Percentiles rank a stretch among this genome's conserved stretches.
phyloP scores from a whole-genome alignment of 2,329 filamentous ascomycete species.

The Penicillium sp. region DNA sequence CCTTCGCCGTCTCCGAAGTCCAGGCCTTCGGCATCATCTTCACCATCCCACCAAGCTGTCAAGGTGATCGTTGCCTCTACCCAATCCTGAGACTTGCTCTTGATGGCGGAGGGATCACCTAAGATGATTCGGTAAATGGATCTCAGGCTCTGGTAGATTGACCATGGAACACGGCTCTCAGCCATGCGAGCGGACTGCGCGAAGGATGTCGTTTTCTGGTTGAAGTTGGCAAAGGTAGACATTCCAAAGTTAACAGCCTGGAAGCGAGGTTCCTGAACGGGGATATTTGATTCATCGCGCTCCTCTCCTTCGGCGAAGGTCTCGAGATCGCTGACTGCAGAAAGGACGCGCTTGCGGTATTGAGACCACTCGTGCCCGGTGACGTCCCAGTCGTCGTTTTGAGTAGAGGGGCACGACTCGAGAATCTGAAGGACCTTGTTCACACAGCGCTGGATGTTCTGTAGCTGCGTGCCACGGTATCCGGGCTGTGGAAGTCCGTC shows the following conservation, averaged over 20 bases:
- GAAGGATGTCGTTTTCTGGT: constrained; percentile 59
- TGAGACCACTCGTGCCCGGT: constrained; percentile 79
- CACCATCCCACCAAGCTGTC: constrained; percentile 90
- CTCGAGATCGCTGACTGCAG: constrained; percentile 69
- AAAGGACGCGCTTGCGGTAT: constrained; percentile 74
- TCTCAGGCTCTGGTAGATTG: constrained; percentile 82
- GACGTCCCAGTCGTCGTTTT: constrained; percentile 74
- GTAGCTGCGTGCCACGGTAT: constrained; percentile 75
- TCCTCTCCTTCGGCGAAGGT: constrained; percentile 77
- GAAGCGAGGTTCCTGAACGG: constrained; percentile 47
- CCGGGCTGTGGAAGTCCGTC: constrained; percentile 65
- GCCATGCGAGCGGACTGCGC: constrained; percentile 70
- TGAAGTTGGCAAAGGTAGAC: constrained; percentile 36
- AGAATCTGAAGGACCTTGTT: constrained; percentile 70
- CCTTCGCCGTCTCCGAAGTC: constrained; percentile 25
- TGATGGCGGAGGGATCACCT: constrained; percentile 73
- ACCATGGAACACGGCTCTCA: constrained; percentile 85
- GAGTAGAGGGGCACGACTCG: constrained; percentile 69
- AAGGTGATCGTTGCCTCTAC: constrained; percentile 82
- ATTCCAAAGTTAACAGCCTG: constrained; percentile 52
- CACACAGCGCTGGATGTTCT: constrained; percentile 73
- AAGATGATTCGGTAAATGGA: constrained; percentile 79
- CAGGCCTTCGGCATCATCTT: constrained; percentile 55
- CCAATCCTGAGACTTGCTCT: constrained; percentile 83
- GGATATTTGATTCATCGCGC: constrained; percentile 43